Evolutionary conservation across 2,329 filamentous ascomycete genomes (phyloP).

Genomic region (Sporothrix inflata): DNA sequence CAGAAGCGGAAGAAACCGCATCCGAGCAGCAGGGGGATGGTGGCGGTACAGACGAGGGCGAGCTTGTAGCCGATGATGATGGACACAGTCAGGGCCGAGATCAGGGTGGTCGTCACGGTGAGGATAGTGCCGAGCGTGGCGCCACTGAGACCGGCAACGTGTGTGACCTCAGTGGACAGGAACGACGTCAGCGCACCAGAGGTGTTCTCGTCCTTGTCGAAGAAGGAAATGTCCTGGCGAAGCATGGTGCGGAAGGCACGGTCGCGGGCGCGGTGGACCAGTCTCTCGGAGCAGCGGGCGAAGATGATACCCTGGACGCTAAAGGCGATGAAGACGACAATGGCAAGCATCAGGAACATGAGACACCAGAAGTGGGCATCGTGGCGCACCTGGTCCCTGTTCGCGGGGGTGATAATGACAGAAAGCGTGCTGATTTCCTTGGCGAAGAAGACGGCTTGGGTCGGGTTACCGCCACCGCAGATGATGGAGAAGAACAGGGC

Average conservation of each 20-base stretch:
- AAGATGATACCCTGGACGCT: conserved; percentile 72
- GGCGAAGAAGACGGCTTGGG: conserved; percentile 76
- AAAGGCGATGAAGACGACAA: conserved; percentile 73
- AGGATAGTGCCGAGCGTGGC: conserved; percentile 85
- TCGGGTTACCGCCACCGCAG: conserved; percentile 73
- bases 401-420: conserved; percentile 43
- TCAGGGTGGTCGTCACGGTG: conserved; percentile 76
- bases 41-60: conserved; percentile 48
- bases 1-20: conserved; percentile 63
- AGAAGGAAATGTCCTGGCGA: conserved; percentile 90
- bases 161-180: conserved; percentile 85
- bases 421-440: conserved; percentile 73
- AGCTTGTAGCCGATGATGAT: conserved; percentile 50
- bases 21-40: conserved; percentile 45
- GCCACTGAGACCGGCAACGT: conserved; percentile 85
- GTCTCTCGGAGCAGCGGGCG: conserved; percentile 81
- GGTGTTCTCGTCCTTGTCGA: conserved; percentile 86
- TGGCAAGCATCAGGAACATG: conserved; percentile 85
- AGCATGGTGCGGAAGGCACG: conserved; percentile 84
- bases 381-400: conserved; percentile 61
- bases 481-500: conserved; percentile 76
- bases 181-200: conserved; percentile 87
- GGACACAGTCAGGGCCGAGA: conserved; percentile 65
- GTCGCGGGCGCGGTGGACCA: conserved; percentile 82
- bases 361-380: conserved; percentile 83